phyloP scores from a whole-genome alignment of 257 asterid genomes.

The Plectranthus barbatus region DNA sequence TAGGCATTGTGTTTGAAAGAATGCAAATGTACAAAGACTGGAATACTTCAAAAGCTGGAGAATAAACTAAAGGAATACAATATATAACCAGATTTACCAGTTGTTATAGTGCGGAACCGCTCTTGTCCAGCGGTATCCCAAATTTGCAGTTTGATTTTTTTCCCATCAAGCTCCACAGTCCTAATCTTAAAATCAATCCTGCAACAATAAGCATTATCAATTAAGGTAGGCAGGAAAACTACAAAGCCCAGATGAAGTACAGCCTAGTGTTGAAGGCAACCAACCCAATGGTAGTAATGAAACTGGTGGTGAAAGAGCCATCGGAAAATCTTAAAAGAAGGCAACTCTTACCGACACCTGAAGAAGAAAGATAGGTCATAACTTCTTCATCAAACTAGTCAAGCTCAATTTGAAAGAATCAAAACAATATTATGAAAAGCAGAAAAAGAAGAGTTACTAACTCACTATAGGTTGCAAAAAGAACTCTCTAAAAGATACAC shows the following conservation, averaged over 20 bases:
- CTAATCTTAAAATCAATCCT: conserved; percentile 67
- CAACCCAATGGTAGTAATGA: conserved; percentile 81
- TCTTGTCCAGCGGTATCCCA: conserved; percentile 79
- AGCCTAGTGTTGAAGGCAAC: conserved; percentile 8
- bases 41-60: neutral
- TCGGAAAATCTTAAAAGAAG: conserved; percentile 95
- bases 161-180: conserved; percentile 57
- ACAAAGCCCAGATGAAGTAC: neutral
- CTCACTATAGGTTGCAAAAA: neutral
- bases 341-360: conserved; percentile 98
- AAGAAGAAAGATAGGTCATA: neutral
- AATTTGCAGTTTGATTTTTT: conserved; percentile 56
- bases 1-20: neutral
- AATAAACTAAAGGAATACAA: neutral
- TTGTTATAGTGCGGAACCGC: conserved; percentile 59
- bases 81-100: conserved; percentile 30
- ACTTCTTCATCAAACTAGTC: neutral
- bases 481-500: neutral
- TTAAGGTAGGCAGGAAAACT: conserved; percentile 1
- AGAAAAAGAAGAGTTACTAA: neutral
- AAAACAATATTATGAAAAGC: neutral
- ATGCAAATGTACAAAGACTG: neutral
- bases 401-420: neutral
- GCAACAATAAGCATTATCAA: conserved; percentile 13
- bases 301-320: conserved; percentile 98